Evolutionary conservation across 2,329 filamentous ascomycete genomes (phyloP), one percentile per base, ranked within the genome.

Genomic region (Tetracladium maxilliforme): DNA sequence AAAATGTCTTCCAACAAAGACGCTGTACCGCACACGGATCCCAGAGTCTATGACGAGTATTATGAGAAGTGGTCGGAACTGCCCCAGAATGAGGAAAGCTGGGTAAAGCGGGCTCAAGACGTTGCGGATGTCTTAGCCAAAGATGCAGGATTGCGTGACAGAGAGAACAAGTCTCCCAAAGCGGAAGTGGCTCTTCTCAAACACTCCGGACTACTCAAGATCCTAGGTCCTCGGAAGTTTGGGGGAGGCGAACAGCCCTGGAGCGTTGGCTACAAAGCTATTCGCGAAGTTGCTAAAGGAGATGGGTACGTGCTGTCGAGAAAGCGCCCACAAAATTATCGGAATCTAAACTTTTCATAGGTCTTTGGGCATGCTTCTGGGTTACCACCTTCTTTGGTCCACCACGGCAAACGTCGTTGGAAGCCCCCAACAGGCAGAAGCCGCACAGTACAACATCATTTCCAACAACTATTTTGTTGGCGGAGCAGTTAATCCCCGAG

Each of bases 391-490:
- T 5, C 51, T 74, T 6, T 77, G 70, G 70, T 68, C 62, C 0
- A 66, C 58, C 0, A 74, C 64, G 0, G 67, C 66, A 10, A 64
- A 63, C 30, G 51, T 75, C 1, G 63, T 76, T 7, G 71, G 71
- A 3, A 70, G 54, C 1, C 43, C 61, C 0, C 64, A 71, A 34
- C 72, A 77, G 41, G 59, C 58, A 11, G 66, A 72, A 10, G 59
- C 60, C 11, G 44, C 56, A 2, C 59, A 72, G 29, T 52, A 70
- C 32, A 45, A 61, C 25, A 69, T 77, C 37, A 59, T 71, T 30
- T 44, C 53, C 11, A 73, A 74, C 47, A 75, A 77, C 41, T 71
- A 67, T 44, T 76, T 74, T 32, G 56, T 77, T 10, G 70, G 71
- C 6, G 71, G 52, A n/a, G 65, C 72, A 1, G 71, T 77, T 12